Base-by-base conservation (phyloP, 2,329 filamentous ascomycete genomes). In the Beauveria medogensis region DNA sequence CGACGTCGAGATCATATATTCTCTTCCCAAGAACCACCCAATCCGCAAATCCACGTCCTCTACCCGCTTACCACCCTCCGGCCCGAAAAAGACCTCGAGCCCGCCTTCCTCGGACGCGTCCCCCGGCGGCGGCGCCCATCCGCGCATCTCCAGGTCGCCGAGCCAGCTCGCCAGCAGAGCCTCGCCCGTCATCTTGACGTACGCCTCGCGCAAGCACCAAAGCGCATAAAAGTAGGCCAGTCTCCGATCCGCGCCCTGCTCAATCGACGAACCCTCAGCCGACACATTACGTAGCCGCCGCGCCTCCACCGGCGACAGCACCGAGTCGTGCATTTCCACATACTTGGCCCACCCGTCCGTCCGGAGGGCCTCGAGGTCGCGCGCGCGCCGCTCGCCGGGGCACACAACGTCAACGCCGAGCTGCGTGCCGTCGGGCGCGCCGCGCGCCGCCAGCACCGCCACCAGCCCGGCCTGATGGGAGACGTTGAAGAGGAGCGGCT, bases 151-250 rank as follows among this genome's bases (percentile, higher is more conserved):
- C 9, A 92, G 75, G 55, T 88, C 82, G 55, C 76, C 77, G 54
- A 93, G 77, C 90, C 90, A 93, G 4, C 78, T 77, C 0, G 90
- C 90, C 9, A 92, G 77, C 62, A 93, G 77, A 0, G 88, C 90
- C 67, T 92, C 88, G 28, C 90, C 90, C 34, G 88, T 89, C 76
- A 93, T 85, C 81, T 92, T 93, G 72, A 92, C 86, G 70, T 90
- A 92, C 1, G 89, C 86, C 75, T 93, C 90, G 67, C 90, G 86
- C 71, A 91, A 80, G 71, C 87, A 90, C 87, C 89, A 93, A 62
- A 89, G 83, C 1, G 88, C 82, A 70, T 92, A 93, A 70, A 93
- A 93, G 58, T 82, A 79, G 5, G 88, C 79, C 30, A 92, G 75
- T 69, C 46, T 55, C 28, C 34, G 24, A 18, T 82, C 75, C n/a